Evolutionary conservation across 768 basidiomycete genomes (phyloP).

Genomic region (Mycena maculata): DNA sequence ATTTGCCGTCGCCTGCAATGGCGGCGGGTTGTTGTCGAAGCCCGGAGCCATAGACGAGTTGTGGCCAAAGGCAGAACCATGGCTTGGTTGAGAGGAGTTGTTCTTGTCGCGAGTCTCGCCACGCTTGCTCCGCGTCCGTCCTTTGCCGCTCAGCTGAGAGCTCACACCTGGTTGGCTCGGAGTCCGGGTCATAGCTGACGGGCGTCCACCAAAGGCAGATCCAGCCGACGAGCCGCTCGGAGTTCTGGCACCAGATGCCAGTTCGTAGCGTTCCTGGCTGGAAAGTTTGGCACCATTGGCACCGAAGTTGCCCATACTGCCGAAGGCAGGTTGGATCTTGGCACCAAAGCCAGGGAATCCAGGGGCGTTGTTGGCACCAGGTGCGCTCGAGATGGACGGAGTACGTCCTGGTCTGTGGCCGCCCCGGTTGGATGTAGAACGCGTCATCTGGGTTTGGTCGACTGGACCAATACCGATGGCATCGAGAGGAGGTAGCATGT

Average conservation of each 20-base stretch:
- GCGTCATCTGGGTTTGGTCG: constrained; percentile 61
- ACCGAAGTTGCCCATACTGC: constrained; percentile 75
- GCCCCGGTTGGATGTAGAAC: constrained; percentile 74
- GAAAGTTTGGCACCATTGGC: constrained; percentile 69
- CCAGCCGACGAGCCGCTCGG: constrained; percentile 61
- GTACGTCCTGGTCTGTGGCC: constrained; percentile 63
- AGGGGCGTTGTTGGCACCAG: constrained; percentile 21
- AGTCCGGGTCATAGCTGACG: constrained; percentile 74
- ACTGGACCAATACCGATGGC: constrained; percentile 90
- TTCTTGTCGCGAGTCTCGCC: constrained; percentile 80
- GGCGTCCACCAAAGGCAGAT: constrained; percentile 65
- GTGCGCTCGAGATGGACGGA: constrained; percentile 49
- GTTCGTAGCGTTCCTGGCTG: constrained; percentile 76
- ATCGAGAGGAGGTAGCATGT: constrained; percentile 87
- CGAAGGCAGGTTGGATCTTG: constrained; percentile 56
- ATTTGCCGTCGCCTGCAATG: constrained; percentile 83
- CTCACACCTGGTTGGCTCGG: constrained; percentile 73
- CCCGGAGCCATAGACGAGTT: constrained; percentile 44
- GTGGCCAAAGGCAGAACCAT: constrained; percentile 49
- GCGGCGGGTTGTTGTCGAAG: constrained; percentile 78
- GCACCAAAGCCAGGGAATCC: constrained; percentile 62
- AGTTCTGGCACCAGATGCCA: constrained; percentile 60
- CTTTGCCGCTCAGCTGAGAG: constrained; percentile 58
- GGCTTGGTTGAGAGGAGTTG: constrained; percentile 57
- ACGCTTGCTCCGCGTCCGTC: constrained; percentile 81